phyloP scores from a whole-genome alignment of 2,329 filamentous ascomycete species.

The Botrytis hyacinthi region DNA sequence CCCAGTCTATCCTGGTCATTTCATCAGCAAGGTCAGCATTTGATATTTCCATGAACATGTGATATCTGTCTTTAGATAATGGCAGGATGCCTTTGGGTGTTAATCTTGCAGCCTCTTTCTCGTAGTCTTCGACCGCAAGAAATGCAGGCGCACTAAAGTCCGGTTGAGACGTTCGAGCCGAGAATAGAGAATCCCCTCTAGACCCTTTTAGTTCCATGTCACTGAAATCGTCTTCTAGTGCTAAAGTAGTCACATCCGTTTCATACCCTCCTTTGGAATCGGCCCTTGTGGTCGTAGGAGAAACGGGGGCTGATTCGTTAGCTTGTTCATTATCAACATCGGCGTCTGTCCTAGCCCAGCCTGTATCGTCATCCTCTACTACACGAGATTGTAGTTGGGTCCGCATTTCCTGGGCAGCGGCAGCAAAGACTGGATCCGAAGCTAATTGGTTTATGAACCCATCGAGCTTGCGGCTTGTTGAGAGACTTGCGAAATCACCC shows the following conservation, averaged over 20 bases:
- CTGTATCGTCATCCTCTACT: slow-evolving; percentile 83
- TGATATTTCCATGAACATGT: slow-evolving; percentile 81
- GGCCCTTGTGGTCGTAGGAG: slow-evolving; percentile 27
- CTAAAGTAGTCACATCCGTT: slow-evolving; percentile 5
- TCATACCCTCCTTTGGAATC: slow-evolving; percentile 22
- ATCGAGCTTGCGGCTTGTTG: slow-evolving; percentile 68
- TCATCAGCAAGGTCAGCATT: slow-evolving; percentile 87
- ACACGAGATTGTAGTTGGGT: slow-evolving; percentile 70
- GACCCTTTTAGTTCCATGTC: slow-evolving; percentile 33
- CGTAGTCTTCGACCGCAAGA: slow-evolving; percentile 73
- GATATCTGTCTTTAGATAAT: slow-evolving; percentile 83
- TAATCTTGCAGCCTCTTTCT: slow-evolving; percentile 71
- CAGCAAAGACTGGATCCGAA: slow-evolving; percentile 75
- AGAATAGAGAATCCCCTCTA: slow-evolving; percentile 29
- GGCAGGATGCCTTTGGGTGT: slow-evolving; percentile 66
- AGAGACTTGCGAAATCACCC: slow-evolving; percentile 82
- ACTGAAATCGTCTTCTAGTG: slow-evolving; percentile 26
- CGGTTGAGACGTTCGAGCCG: slow-evolving; percentile 28
- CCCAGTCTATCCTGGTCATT: slow-evolving; percentile 94
- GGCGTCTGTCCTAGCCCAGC: slow-evolving; percentile 84
- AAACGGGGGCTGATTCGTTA: slow-evolving; percentile 29
- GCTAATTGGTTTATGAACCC: slow-evolving; percentile 75
- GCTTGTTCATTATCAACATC: slow-evolving; percentile 41
- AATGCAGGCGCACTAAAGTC: slow-evolving; percentile 43
- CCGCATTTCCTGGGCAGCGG: slow-evolving; percentile 81